Evolutionary conservation across 139 green algal genomes (phyloP).

Genomic region (Micractinium sp.): DNA sequence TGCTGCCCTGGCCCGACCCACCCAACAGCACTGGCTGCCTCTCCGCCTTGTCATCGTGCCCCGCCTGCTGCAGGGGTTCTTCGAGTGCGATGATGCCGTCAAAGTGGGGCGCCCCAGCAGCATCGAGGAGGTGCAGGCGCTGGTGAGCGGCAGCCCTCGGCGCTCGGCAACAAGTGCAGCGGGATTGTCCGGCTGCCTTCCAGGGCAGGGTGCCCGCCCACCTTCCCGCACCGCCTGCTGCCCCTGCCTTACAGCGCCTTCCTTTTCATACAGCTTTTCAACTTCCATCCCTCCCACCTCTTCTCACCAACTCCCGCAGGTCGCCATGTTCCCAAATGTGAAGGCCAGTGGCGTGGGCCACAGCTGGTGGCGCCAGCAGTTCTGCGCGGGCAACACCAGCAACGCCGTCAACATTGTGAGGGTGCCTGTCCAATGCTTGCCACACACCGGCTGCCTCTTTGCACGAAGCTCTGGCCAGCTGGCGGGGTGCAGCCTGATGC

Average conservation of each 20-base stretch:
- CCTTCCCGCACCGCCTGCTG: background rate
- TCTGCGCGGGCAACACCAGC: constrained; percentile 45
- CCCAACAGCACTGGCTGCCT: background rate
- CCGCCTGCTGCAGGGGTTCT: constrained; percentile 22
- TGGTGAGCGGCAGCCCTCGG: constrained; percentile 34
- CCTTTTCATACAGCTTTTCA: background rate
- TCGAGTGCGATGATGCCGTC: constrained; percentile 60
- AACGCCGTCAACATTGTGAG: constrained; percentile 22
- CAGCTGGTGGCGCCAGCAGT: constrained; percentile 72
- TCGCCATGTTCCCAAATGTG: constrained; percentile 50
- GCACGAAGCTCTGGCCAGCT: background rate
- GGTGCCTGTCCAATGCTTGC: too few relatives aligned
- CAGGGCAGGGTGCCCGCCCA: background rate
- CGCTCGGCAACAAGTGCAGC: too few relatives aligned
- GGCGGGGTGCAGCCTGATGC: too few relatives aligned
- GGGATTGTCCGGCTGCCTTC: background rate
- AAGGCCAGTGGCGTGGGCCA: constrained; percentile 71
- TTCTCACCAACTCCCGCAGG: background rate
- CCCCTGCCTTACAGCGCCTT: background rate
- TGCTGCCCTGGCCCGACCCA: background rate
- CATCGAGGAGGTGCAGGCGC: constrained; percentile 49
- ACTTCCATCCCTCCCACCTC: background rate
- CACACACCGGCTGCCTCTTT: background rate
- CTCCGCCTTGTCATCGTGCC: background rate
- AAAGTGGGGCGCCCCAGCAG: constrained; percentile 60